Evolutionary conservation across 495 filamentous ascomycete species (phyloP), one percentile per base, ranked within the genome.

Genomic region (Penicillium parvum): DNA sequence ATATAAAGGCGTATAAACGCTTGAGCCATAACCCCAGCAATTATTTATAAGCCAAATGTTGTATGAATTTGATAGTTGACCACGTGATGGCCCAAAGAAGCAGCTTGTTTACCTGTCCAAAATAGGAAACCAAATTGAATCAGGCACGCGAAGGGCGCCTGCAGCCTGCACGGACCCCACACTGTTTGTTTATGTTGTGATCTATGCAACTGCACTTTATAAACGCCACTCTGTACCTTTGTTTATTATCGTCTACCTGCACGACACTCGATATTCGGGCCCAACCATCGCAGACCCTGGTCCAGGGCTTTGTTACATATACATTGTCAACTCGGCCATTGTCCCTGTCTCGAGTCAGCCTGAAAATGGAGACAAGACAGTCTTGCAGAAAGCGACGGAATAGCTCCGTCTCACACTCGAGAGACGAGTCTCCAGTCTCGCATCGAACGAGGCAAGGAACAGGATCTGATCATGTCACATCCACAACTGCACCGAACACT

Each of bases 161-260:
- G 49, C 36, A 54, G 49, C 49, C 50, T 57, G 20, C 41, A 37
- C 25, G 21, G 11, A 50, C 41, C 57, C 53, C 57, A 57, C 51
- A 25, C 26, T 48, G 57, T 61, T 58, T 61, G 51, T 58, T 61
- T 61, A 58, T 50, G 36, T 50, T 59, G 49, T 59, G 56, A 60
- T 50, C 11, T 57, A 60, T 53, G 45, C 26, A 50, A 37, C 33
- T 30, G 30, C 28, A 25, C 21, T 25, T 41, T 42, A 55, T 47
- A 46, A 47, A 19, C 40, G 27, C 46, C 41, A 48, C 36, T 53
- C 9, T 12, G 14, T 22, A 32, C 32, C 34, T 19, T 34, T 43
- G 34, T 49, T 52, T 45, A 35, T 40, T 47, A 37, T 49, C 14
- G 8, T 10, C 17, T 32, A 32, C 20, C n/a, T 20, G 19, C 20